Evolutionary conservation across 345 rosid genomes (phyloP), one percentile per base, ranked within the genome.

Genomic region (Cardiospermum halicacabum): DNA sequence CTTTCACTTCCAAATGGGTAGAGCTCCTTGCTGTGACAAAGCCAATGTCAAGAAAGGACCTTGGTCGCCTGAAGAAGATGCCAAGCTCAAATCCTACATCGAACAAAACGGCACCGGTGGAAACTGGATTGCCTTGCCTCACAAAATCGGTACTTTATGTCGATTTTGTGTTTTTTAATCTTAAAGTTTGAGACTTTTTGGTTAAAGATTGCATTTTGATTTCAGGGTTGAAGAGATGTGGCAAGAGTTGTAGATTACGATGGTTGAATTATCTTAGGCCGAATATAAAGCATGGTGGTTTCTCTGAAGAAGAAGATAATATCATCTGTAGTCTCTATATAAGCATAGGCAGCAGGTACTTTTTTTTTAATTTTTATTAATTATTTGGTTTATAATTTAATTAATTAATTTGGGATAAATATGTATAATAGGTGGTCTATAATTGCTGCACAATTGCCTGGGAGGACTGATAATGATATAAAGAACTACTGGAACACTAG

Each of bases 21-120:
- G 96, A 85, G 92, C 96, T 69, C 96, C 94, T 30, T 87, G 96
- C 73, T 87, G 94, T 69, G 96, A 89, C 77, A 87, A 87, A 70
- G 87, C 96, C 47, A 87, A 78, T 66, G 94, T 89, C 69, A 87
- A 89, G 83, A 89, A 78, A 82, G 96, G 96, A 5, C 91, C 96
- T 42, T 89, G 96, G 96, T 89, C 94, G 36, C 94, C 96, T 22
- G 94, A 87, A 60, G 96, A 89, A 78, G 96, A 89, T 62, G 87
- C 94, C 40, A 83, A 65, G 27, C 95, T 88, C 80, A 88, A 88
- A 78, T 73, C 75, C 47, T 88, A 85, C 68, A 85, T 88, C 59
- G 87, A 85, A 64, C 69, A 79, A 53, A 72, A 79, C 69, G 95
- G 95, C 73, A 88, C 89, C 22, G 91, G 84, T 60, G 94, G 94